phyloP scores from a whole-genome alignment of 106 monocot genomes.

The Allium cepa region DNA sequence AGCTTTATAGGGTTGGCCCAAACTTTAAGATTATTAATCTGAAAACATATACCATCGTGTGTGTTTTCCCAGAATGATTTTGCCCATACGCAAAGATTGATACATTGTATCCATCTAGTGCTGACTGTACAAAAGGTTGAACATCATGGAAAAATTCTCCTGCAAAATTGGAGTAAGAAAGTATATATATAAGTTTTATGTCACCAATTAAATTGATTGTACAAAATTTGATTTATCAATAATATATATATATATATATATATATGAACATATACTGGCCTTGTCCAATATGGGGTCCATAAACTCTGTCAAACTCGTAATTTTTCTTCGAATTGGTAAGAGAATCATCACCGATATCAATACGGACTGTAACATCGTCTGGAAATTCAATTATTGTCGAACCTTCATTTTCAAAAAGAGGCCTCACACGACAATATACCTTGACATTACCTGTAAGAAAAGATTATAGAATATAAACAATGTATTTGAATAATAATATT shows the following conservation, averaged over 20 bases:
- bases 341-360: conserved; percentile 80
- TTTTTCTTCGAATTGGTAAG: conserved; percentile 75
- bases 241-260: too few species aligned
- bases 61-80: conserved; percentile 83
- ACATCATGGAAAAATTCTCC: conserved; percentile 86
- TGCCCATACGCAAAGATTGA: conserved; percentile 92
- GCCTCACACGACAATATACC: conserved; percentile 85
- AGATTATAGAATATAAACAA: neutral
- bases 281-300: conserved; percentile 97
- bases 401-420: conserved; percentile 92
- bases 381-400: conserved; percentile 83
- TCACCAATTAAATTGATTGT: too few species aligned
- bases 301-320: conserved; percentile 95
- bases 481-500: too few species aligned
- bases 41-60: conserved; percentile 66
- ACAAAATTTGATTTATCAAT: too few species aligned
- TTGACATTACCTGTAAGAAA: conserved; percentile 77
- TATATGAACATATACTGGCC: conserved; percentile 23
- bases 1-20: too few species aligned
- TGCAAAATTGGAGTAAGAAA: conserved; percentile 17
- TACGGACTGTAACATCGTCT: conserved; percentile 77
- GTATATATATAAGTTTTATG: too few species aligned
- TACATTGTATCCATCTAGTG: conserved; percentile 92
- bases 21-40: neutral
- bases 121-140: conserved; percentile 86